Percentiles rank a stretch among this genome's conserved stretches.
These are phyloP conservation scores for Perkinsus marinus DNA, from an alignment of 169 alveolate genomes.

Conservation along the genomic window DNA sequence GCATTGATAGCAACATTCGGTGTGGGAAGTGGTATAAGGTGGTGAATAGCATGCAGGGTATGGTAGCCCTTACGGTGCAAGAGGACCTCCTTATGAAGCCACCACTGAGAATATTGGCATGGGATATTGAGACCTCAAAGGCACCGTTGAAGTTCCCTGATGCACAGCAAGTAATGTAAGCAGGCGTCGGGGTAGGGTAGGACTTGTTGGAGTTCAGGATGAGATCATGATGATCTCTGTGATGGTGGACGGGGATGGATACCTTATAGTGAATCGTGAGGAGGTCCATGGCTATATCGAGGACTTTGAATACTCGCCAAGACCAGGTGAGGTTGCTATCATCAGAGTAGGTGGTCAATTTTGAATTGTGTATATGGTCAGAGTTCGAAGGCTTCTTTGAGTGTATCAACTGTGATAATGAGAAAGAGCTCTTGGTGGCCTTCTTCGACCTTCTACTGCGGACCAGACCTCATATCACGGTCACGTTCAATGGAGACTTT, in stretches of 20 bases:
- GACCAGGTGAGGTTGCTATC: conserved; percentile 61
- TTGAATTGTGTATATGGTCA: neutral
- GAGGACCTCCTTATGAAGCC: conserved; percentile 51
- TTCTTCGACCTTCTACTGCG: conserved; percentile 48
- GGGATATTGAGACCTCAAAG: conserved; percentile 97
- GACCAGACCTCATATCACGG: conserved; percentile 68
- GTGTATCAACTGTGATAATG: conserved; percentile 28
- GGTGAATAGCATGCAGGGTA: conserved; percentile 38
- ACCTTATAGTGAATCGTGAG: conserved; percentile 81
- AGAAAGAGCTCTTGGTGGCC: conserved; percentile 27
- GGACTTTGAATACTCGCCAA: conserved; percentile 89
- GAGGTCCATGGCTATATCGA: conserved; percentile 79
- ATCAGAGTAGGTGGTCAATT: conserved; percentile 51
- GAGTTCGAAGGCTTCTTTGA: conserved; percentile 38
- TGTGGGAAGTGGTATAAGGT: conserved; percentile 89
- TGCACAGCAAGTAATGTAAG: conserved; percentile 17
- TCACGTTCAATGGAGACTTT: conserved; percentile 96
- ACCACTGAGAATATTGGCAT: conserved; percentile 81
- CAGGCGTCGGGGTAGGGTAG: too few relatives aligned
- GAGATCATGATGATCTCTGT: conserved; percentile 65
- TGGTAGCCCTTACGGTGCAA: conserved; percentile 22
- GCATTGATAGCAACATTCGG: conserved; percentile 81
- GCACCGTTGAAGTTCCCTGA: conserved; percentile 96
- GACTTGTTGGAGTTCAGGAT: conserved; percentile 33
- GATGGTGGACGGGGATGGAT: conserved; percentile 91